These are phyloP conservation scores for Penicillium egyptiacum DNA, from an alignment of 495 filamentous ascomycete genomes.

Conservation along the genomic window DNA sequence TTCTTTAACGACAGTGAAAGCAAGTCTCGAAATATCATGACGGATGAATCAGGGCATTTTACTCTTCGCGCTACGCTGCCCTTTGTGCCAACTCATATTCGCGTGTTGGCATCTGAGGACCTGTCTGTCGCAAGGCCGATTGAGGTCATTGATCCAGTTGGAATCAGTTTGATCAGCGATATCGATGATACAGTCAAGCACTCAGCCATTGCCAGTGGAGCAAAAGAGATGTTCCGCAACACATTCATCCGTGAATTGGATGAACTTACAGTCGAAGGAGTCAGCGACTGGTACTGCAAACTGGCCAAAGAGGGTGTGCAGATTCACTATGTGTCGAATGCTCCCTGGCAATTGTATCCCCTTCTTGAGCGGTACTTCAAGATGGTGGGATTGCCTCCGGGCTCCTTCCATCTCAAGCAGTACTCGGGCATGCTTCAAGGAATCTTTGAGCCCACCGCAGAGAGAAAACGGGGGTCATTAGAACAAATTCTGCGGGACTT, in stretches of 20 bases:
- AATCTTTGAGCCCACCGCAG: conserved; percentile 95
- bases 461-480: conserved; percentile 84
- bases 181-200: conserved; percentile 98
- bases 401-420: conserved; percentile 91
- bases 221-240: conserved; percentile 93
- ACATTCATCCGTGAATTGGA: conserved; percentile 83
- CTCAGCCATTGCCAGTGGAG: conserved; percentile 81
- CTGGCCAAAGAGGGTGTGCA: conserved; percentile 77
- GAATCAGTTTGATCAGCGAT: conserved; percentile 93
- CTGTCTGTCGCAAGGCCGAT: conserved; percentile 77
- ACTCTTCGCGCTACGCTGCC: conserved; percentile 70
- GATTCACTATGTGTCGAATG: conserved; percentile 90
- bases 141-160: conserved; percentile 70
- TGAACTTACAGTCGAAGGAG: conserved; percentile 80
- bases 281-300: conserved; percentile 81
- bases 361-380: conserved; percentile 81
- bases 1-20: conserved; percentile 84
- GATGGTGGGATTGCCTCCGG: conserved; percentile 74
- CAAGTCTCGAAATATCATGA: conserved; percentile 73
- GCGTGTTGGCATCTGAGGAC: conserved; percentile 81
- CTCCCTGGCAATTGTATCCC: conserved; percentile 94
- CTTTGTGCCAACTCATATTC: conserved; percentile 86
- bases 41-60: conserved; percentile 89
- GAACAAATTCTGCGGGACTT: conserved; percentile 88
- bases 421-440: conserved; percentile 95